phyloP scores from a whole-genome alignment of 495 filamentous ascomycete genomes.

The Patellaria atrata region DNA sequence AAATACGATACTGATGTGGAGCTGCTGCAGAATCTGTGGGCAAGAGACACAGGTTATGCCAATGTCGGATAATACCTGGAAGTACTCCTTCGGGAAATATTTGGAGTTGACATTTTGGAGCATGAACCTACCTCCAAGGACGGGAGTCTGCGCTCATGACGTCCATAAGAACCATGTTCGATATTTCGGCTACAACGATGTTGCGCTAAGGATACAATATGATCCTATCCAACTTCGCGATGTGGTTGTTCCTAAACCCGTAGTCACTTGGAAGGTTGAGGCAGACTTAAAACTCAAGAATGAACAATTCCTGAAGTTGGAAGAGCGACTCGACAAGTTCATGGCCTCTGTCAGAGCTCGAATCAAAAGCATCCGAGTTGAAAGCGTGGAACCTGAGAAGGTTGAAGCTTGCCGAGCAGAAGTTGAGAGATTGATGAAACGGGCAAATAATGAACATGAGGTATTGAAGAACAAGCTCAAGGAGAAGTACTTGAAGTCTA shows the following conservation, averaged over 20 bases:
- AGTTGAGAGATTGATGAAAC: conserved; percentile 58
- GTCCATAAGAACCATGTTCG: conserved; percentile 81
- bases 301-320: conserved; percentile 64
- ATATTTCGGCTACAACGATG: conserved; percentile 79
- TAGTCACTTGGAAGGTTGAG: conserved; percentile 94
- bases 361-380: conserved; percentile 73
- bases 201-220: conserved; percentile 79
- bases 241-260: conserved; percentile 78
- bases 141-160: conserved; percentile 81
- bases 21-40: conserved; percentile 77
- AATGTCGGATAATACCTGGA: conserved; percentile 95
- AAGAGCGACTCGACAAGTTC: conserved; percentile 70
- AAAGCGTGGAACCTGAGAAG: conserved; percentile 80
- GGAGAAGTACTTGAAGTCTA: conserved; percentile 78
- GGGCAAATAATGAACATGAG: conserved; percentile 66
- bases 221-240: conserved; percentile 88
- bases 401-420: conserved; percentile 64
- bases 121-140: conserved; percentile 60
- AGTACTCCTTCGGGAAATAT: conserved; percentile 97
- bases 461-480: conserved; percentile 62
- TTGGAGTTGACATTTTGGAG: conserved; percentile 95
- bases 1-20: conserved; percentile 93
- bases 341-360: conserved; percentile 72
- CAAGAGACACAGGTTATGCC: conserved; percentile 78
- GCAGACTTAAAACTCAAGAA: conserved; percentile 85